A percentile compares a stretch with the other conserved stretches of the same genome.
Evolutionary conservation across 495 filamentous ascomycete genomes (phyloP).

Genomic region (Aspergillus egyptiacus): DNA sequence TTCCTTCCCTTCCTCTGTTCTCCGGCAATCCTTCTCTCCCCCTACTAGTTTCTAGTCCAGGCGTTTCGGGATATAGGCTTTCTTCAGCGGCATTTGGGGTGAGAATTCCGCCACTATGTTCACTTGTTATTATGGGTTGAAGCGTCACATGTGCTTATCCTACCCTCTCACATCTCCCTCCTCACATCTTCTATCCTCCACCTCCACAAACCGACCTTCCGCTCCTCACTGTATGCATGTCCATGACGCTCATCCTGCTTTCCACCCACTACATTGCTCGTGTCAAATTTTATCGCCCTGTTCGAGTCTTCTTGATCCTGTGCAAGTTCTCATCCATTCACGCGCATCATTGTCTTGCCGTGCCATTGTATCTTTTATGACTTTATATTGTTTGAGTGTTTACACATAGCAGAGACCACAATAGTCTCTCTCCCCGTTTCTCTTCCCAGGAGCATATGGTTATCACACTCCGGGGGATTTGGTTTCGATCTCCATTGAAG

Average conservation of each 20-base stretch:
- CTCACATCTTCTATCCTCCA: background rate
- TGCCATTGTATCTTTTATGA: constrained; percentile 11
- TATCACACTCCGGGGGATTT: too few relatives aligned
- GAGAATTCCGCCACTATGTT: constrained; percentile 1
- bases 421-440: background rate
- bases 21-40: constrained; percentile 39
- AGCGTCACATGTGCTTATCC: constrained; percentile 1
- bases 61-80: constrained; percentile 11
- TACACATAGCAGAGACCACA: too few relatives aligned
- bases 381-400: too few relatives aligned
- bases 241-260: background rate
- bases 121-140: constrained; percentile 6
- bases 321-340: background rate
- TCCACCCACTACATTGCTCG: constrained; percentile 1
- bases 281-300: background rate
- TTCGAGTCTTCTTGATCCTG: background rate
- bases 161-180: background rate
- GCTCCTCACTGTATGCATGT: background rate
- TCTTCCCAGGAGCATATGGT: too few relatives aligned
- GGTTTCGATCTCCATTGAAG: too few relatives aligned
- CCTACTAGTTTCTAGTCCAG: constrained; percentile 37
- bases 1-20: constrained; percentile 29
- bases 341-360: constrained; percentile 6
- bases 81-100: constrained; percentile 12
- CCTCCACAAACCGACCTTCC: background rate